phyloP scores from a whole-genome alignment of 208 protist species.

The Acanthamoeba castellanii region DNA sequence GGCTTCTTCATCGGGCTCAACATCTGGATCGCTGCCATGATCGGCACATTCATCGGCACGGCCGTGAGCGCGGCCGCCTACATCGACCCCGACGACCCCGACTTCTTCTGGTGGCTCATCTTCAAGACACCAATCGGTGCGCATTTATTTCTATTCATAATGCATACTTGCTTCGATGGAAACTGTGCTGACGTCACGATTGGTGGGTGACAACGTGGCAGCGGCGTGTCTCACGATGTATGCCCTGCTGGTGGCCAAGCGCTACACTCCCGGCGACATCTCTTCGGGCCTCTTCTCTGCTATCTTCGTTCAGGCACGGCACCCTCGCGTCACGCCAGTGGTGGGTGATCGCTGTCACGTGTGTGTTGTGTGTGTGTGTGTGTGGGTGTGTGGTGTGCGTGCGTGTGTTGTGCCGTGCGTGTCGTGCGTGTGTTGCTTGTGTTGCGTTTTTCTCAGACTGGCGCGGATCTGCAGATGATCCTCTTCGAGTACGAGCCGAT shows the following conservation, averaged over 20 bases:
- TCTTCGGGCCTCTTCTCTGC: conserved; percentile 12
- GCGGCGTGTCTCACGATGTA: conserved; percentile 31
- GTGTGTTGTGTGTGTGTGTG: no score
- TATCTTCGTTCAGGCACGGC: neutral
- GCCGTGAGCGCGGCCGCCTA: neutral
- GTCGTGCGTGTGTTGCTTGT: neutral
- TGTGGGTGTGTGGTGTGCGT: no score
- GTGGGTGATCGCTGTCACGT: no score
- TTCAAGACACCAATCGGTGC: neutral
- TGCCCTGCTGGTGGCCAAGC: conserved; percentile 20
- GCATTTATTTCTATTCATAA: neutral
- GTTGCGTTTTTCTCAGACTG: neutral
- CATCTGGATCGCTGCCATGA: conserved; percentile 12
- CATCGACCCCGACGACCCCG: neutral
- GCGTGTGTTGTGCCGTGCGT: neutral
- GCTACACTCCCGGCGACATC: neutral
- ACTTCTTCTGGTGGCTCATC: conserved; percentile 53
- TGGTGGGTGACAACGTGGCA: neutral
- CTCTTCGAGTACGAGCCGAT: conserved; percentile 32
- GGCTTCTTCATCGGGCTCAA: conserved; percentile 44
- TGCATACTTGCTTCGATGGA: no score
- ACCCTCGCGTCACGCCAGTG: neutral
- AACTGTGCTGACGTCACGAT: neutral
- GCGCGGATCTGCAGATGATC: neutral
- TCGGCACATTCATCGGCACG: conserved; percentile 23